Evolutionary conservation across 495 filamentous ascomycete species (phyloP), one percentile per base, ranked within the genome.

Genomic region (Echria macrotheca): DNA sequence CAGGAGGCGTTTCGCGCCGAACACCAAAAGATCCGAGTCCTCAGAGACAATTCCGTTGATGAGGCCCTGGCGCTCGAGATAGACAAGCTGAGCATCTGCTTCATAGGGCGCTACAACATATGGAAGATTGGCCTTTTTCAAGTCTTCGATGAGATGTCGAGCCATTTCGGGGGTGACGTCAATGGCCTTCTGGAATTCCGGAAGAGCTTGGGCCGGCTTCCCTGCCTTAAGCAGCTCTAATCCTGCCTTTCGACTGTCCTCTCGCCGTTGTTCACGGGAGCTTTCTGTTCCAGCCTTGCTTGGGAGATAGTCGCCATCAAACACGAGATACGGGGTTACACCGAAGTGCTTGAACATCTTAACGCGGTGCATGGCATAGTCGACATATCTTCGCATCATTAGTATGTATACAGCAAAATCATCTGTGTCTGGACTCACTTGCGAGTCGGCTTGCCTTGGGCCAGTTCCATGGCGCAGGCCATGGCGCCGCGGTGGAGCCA

Each of bases 141-240:
- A 71, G 59, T 91, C 90, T 48, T 96, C 90, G 51, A 99, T 99
- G 17, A 97, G 67, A 55, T 87, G 78, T 3, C 87, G 77, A 19
- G 94, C 93, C 94, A 99, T 97, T 55, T 90, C 80, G 1, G 94
- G 91, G 0, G 91, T 97, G 10, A 99, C 85, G 68, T 99, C 94
- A 42, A 99, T 81, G 15, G 93, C 88, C 61, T 97, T 99, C 60
- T 96, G 91, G 15, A 99, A 76, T 56, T 96, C 89, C 15, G 81
- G 69, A 56, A 91, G 81, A 1, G 94, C 94, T 58, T 91, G 87
- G 2, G 83, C 79, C 3, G 78, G 74, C 59, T 87, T 86, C 11
- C 89, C 89, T 24, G 87, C 85, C 40, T 80, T 78, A 29, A 95
- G 73, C 11, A 95, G 70, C 58, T 95, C 89, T 41, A 95, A 64